Base-by-base conservation (phyloP, 164 flowering plant species). In the Pachysandra terminalis region DNA sequence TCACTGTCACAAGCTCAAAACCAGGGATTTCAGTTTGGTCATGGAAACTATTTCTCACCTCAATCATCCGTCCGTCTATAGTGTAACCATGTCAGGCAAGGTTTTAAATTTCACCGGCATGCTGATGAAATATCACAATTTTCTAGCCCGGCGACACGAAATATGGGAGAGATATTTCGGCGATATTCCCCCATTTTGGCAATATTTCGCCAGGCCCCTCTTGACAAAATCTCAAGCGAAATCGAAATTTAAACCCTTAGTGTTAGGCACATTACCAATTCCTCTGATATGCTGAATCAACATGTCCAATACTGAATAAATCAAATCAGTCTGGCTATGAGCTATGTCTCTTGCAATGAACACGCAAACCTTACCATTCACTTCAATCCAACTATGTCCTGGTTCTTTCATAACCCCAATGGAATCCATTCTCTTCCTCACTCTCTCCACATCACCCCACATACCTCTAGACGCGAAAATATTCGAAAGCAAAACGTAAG, bases 381-480 rank as follows among this genome's bases (percentile, higher is more conserved):
- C 26, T 74, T 84, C 85, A 51, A 84, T 77, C 85, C 85, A 84
- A 73, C 85, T 84, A 56, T 74, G 59, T 14, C 87, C 87, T 19
- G 79, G 69, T 69, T 80, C 87, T 66, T 84, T 84, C 59, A 79
- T 74, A 56, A 79, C 82, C 56, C 76, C 76, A 45, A 55, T 71
- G 12, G 19, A 35, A 37, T 82, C 78, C 87, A 84, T 84, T 68
- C 55, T 71, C 72, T 77, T 71, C 75, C 87, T 76, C 59, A 84
- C 79, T 62, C 61, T 72, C 79, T 78, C 77, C 19, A 75, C 83
- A 64, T 82, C 85, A 19, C 21, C 45, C 85, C 87, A 84, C 79
- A 74, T 76, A 28, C 78, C 80, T 69, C 77, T 72, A 45, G 76
- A 74, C 24, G 87, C 87, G 61, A 63, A 74, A 27, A 80, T 74